Base-by-base conservation (phyloP, 768 basidiomycete genomes). In the Serendipita indica region DNA sequence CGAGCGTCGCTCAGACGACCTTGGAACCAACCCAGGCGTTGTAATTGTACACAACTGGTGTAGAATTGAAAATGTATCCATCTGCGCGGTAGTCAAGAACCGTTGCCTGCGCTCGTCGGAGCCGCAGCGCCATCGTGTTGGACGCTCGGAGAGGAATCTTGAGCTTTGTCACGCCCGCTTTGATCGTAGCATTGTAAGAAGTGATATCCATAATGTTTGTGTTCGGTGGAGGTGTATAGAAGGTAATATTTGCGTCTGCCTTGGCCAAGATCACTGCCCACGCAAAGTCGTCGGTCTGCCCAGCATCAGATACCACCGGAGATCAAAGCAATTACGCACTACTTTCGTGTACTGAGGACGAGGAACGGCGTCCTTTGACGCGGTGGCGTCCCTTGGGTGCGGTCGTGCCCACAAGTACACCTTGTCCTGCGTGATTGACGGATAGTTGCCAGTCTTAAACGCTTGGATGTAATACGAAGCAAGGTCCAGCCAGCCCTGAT, bases 361-460 rank as follows among this genome's bases (percentile, higher is more conserved):
- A 4, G 75, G 75, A 30, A 83, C 73, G 1, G 74, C 67, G 65
- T 86, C 82, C 2, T 74, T 66, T n/a, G n/a, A n/a, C n/a, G 81
- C 73, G n/a, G 67, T 67, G 1, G 83, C 83, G 14, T 70, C 63
- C 22, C 73, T 73, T 7, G 82, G 74, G 63, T 83, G 83, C 3
- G 83, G 78, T n/a, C 86, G 74, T n/a, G 80, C 75, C 81, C 82
- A 86, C 71, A 86, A 76, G 62, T 80, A 70, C 57, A 87, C 72
- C 60, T 78, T 70, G 66, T 89, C 84, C 63, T 79, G 73, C 16
- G 75, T 69, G 56, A 86, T 73, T 7, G 69, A 27, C 7, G 86
- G 83, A 63, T 75, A 81, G 2, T 64, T 62, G 14, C 86, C 86
- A 4, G 77, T 83, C 72, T 87, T 87, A 71, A 82, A 89, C 1